Conservation (phyloP, 2,329 filamentous ascomycete species). For the Kalmusia sp. region DNA sequence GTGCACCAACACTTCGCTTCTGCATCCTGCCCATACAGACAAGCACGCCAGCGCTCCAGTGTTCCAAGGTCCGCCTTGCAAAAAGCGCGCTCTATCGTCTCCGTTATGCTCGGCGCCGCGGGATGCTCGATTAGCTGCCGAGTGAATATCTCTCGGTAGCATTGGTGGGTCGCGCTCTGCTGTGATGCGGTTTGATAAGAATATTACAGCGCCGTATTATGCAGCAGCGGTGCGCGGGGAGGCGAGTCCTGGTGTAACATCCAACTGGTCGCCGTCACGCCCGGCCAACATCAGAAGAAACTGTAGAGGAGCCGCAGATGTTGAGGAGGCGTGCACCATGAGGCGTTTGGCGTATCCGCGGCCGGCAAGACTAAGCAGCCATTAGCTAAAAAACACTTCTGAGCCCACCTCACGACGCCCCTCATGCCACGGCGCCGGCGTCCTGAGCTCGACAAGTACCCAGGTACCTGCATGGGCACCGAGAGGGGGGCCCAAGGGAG, state of each 20-base stretch:
- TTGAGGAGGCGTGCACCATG: conserved; percentile 20
- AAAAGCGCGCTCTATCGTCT: conserved; percentile 32
- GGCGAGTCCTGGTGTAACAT: conserved; percentile 33
- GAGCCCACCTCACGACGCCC: conserved; percentile 30
- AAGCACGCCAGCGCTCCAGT: conserved; percentile 22
- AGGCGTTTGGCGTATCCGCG: conserved; percentile 39
- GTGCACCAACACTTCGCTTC: conserved; percentile 3
- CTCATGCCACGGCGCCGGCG: conserved; percentile 27
- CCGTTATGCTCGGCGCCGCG: conserved; percentile 19
- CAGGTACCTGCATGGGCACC: conserved; percentile 39
- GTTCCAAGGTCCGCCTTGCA: conserved; percentile 9
- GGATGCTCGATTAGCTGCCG: conserved; percentile 24
- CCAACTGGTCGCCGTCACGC: conserved; percentile 33
- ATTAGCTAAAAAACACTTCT: conserved; percentile 25
- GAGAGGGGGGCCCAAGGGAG: conserved; percentile 5
- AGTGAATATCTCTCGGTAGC: conserved; percentile 14
- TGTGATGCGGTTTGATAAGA: conserved; percentile 34
- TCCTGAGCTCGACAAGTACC: conserved; percentile 27
- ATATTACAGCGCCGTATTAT: conserved; percentile 28
- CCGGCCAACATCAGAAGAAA: conserved; percentile 19
- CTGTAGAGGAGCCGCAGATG: conserved; percentile 14
- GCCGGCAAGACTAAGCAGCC: conserved; percentile 29
- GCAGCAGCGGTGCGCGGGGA: conserved; percentile 23
- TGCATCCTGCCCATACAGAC: not conserved
- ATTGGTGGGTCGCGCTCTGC: conserved; percentile 12